Evolutionary conservation across 768 basidiomycete genomes (phyloP).

Genomic region (Mycena capillaripes): DNA sequence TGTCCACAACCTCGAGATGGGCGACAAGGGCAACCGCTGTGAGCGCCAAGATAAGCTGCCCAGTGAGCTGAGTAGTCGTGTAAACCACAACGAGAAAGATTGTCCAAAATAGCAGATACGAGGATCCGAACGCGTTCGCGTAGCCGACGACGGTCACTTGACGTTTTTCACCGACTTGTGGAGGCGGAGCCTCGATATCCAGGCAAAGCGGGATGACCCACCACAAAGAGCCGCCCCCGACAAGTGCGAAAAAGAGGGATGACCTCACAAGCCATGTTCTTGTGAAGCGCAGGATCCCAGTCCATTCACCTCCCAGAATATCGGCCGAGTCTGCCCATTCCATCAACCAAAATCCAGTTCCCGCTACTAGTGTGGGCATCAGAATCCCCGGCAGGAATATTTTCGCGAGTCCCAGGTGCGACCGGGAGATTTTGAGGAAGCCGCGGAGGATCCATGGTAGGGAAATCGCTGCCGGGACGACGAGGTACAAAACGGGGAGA

Average conservation of each 20-base stretch:
- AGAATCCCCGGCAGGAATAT: conserved; percentile 74
- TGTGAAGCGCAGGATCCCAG: conserved; percentile 58
- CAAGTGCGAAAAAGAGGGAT: conserved; percentile 62
- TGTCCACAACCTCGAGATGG: conserved; percentile 86
- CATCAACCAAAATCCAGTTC: conserved; percentile 80
- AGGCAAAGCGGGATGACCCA: conserved; percentile 82
- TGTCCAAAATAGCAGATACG: conserved; percentile 88
- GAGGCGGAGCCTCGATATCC: conserved; percentile 52
- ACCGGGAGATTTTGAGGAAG: conserved; percentile 76
- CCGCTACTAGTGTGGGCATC: conserved; percentile 69
- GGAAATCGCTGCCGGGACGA: conserved; percentile 66
- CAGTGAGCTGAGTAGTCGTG: conserved; percentile 81
- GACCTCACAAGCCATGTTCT: conserved; percentile 76
- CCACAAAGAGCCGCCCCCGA: conserved; percentile 78
- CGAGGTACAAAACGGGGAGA: conserved; percentile 66
- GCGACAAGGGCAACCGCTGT: conserved; percentile 77
- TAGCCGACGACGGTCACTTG: conserved; percentile 82
- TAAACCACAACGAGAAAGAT: conserved; percentile 75
- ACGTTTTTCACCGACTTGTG: conserved; percentile 44
- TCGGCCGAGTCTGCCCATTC: conserved; percentile 82
- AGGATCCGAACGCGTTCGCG: conserved; percentile 91
- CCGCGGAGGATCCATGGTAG: conserved; percentile 69
- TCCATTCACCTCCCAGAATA: conserved; percentile 56
- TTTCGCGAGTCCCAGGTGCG: conserved; percentile 80
- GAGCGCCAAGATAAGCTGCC: conserved; percentile 82